Evolutionary conservation across 306 rosid species (phyloP).

Genomic region (Cucurbita moschata): DNA sequence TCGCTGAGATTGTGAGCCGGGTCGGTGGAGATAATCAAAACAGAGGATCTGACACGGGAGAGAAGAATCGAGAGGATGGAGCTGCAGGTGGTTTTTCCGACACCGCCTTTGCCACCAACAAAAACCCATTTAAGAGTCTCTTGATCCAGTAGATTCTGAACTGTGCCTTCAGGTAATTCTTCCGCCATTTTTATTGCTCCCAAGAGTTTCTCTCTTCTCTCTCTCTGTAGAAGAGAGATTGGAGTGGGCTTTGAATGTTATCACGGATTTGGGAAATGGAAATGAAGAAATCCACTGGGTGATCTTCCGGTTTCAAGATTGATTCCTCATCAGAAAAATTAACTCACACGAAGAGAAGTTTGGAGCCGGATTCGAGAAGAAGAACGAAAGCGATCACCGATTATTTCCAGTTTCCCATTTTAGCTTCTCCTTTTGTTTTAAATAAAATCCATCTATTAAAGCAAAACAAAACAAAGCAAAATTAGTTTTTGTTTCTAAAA

Average conservation of each 20-base stretch:
- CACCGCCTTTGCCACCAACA: conserved; percentile 97
- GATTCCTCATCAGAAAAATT: not conserved
- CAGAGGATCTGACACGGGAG: conserved; percentile 66
- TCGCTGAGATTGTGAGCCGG: conserved; percentile 99
- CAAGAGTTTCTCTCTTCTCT: not conserved
- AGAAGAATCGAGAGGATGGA: conserved; percentile 82
- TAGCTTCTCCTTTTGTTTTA: not conserved
- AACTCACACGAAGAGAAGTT: not conserved
- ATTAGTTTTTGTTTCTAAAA: not conserved
- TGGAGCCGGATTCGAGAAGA: not conserved
- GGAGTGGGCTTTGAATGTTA: not conserved
- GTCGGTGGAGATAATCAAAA: conserved; percentile 90
- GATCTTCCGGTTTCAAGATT: not conserved
- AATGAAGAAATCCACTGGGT: not conserved
- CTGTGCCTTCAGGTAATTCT: conserved; percentile 46
- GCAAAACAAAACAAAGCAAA: not conserved
- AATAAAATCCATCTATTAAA: not conserved
- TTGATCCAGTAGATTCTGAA: conserved; percentile 72
- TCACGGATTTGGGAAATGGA: not conserved
- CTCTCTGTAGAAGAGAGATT: conserved; percentile 2
- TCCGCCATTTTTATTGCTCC: conserved; percentile 17
- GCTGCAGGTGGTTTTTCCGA: conserved; percentile 90
- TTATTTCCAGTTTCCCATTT: not conserved
- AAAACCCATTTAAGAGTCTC: conserved; percentile 89
- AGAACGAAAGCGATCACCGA: not conserved